Percentiles rank a stretch among this genome's conserved stretches.
phyloP scores from a whole-genome alignment of 176 grass and related monocot species.

The Microstegium vimineum region DNA sequence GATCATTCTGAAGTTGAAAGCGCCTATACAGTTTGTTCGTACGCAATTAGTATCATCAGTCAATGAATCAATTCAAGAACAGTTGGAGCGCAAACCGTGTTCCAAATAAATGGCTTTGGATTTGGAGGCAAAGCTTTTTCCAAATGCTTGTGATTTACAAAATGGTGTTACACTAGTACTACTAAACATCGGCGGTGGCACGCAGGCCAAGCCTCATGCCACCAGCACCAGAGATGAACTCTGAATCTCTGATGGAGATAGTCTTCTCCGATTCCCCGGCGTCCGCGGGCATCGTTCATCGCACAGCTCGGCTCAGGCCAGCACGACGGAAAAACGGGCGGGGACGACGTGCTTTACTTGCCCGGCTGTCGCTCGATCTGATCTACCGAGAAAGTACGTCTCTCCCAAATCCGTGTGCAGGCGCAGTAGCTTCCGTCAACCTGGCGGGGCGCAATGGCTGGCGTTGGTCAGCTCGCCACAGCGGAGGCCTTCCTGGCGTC shows the following conservation, averaged over 20 bases:
- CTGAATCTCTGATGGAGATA: background rate
- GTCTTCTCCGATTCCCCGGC: background rate
- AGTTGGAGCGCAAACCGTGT: background rate
- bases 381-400: background rate
- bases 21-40: background rate
- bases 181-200: too few relatives aligned
- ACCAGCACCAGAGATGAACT: background rate
- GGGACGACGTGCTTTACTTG: background rate
- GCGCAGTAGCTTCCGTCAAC: background rate
- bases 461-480: background rate
- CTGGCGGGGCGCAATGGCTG: background rate
- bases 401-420: background rate
- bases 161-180: background rate
- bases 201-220: too few relatives aligned
- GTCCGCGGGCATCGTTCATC: background rate
- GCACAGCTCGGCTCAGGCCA: background rate
- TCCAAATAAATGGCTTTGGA: too few relatives aligned
- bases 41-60: background rate
- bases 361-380: background rate
- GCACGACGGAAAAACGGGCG: background rate
- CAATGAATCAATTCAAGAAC: background rate
- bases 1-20: background rate
- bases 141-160: background rate
- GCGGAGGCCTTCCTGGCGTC: slow-evolving; percentile 30
- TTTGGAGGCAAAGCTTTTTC: background rate